Base-by-base conservation (phyloP, 2,329 filamentous ascomycete genomes). In the Penicillium sp. region DNA sequence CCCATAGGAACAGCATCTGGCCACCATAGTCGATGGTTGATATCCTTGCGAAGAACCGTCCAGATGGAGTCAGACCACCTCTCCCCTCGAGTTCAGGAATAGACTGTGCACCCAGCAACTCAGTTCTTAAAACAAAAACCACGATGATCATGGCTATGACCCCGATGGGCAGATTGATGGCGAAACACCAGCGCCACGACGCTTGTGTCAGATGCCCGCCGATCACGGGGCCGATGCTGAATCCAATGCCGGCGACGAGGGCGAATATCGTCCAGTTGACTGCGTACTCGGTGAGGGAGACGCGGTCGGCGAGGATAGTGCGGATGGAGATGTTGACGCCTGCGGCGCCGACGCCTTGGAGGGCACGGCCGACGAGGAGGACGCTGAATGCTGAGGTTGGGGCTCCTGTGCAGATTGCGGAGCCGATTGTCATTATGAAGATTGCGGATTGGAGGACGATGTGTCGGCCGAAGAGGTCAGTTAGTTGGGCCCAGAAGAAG, bases 381-480 rank as follows among this genome's bases (percentile, higher is more conserved):
- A 87, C 80, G 0, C 78, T 76, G 71, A 85, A 88, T 12, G 46
- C 31, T 11, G 59, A 61, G 1, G 78, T 76, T 17, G 73, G 70
- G 1, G 84, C 79, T 0, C 78, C 82, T 0, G 85, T 84, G 64
- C 84, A 88, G 3, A 89, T 69, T 0, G 84, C 78, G 42, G 82
- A 85, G 5, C 87, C 86, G 12, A 87, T 65, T 28, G 86, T 64
- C 77, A 86, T 84, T 40, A 81, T 69, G 33, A 84, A 67, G 44
- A 87, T 77, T 31, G 84, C 77, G 9, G 79, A 73, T 46, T 87
- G 84, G 8, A 89, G 73, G 5, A 82, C 76, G 6, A 73, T 74
- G 65, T 88, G 82, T 2, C 86, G 80, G 16, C 86, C 86, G 61
- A 86, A 88, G 28, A 88, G 79, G 60, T 89, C 84, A 16, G 84